Evolutionary conservation across 495 filamentous ascomycete genomes (phyloP), one percentile per base, ranked within the genome.

Genomic region (Xylaria nigripes): DNA sequence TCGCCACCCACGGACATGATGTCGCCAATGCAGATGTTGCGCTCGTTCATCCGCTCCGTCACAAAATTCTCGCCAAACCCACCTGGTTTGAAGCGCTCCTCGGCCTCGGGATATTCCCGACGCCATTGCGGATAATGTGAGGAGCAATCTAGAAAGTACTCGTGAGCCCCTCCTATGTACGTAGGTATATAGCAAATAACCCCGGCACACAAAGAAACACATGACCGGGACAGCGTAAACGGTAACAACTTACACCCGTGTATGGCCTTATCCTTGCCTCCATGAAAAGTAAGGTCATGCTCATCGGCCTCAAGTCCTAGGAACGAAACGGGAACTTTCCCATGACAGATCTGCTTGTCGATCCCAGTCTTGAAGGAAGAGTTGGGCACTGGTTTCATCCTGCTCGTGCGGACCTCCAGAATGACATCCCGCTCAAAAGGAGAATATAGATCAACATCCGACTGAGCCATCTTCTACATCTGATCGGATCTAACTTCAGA

Each of bases 51-150:
- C 38, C 55, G 66, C 22, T 62, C 56, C 9, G 65, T 68, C 18
- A 80, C 75, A 1, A 83, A 64, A 55, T 83, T 83, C 64, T 83
- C 80, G 19, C 80, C 80, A 57, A 82, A 82, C 2, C 69, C 76
- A 27, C 80, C 80, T 1, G 71, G 67, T 10, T 63, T 43, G 54
- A 83, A 82, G 12, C 58, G 59, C 0, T 67, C 41, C 2, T 71
- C 68, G 3, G 70, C 69, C 0, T 68, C 49, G 10, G 76, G 73
- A 50, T 70, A 73, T 30, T 79, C 73, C 2, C 60, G 27, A 9
- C 59, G 60, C 76, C 79, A 81, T 8, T 43, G n/a, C 0, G 65
- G 40, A 62, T 83, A 83, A 61, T 81, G 79, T 1, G 71, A 59
- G 15, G 70, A 73, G 65, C 71, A 79, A 54, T 81, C 74, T 76